Evolutionary conservation across 1,284 basidiomycete species (phyloP), one percentile per base, ranked within the genome.

Genomic region (Hymenochaete sp.): DNA sequence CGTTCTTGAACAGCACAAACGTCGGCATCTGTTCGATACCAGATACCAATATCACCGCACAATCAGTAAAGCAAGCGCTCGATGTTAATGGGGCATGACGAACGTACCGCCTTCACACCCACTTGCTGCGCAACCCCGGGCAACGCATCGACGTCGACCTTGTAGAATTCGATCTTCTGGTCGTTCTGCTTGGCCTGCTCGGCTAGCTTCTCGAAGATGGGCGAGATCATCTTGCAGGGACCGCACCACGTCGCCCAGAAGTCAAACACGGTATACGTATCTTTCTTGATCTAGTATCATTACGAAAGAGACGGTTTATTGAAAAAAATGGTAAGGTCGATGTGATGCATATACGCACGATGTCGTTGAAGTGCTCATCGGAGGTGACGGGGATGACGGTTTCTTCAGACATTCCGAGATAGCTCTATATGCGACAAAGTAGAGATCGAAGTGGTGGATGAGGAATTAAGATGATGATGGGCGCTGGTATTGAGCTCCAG

Each of bases 171-270:
- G 64, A 88, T 72, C 24, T 68, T 62, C 43, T 73, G 53, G 57
- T 58, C 66, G 54, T 72, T 59, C 18, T 47, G 29, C 14, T 11
- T 37, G 25, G 26, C 8, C 11, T 62, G 55, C 0, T 45, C 31
- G 7, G 79, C 70, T 47, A 89, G 62, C 65, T 80, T 79, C 65
- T 84, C 80, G 59, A 92, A 89, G 55, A 89, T 68, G 44, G 86
- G 82, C 39, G 79, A 75, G 68, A 89, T 91, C 54, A 78, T 62
- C 59, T 72, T 79, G 76, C 91, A 91, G 27, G 82, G 82, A 38
- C 75, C 71, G 59, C 80, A 84, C 79, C 81, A 76, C 0, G 71
- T 70, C 37, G 80, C 79, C 78, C 81, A 88, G 69, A 85, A 90
- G 67, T 90, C 85, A 57, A 91, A 73, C 43, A 89, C 66, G 56